Conservation (phyloP, 352 stramenopile species). For the Elongisporangium prolatum region DNA sequence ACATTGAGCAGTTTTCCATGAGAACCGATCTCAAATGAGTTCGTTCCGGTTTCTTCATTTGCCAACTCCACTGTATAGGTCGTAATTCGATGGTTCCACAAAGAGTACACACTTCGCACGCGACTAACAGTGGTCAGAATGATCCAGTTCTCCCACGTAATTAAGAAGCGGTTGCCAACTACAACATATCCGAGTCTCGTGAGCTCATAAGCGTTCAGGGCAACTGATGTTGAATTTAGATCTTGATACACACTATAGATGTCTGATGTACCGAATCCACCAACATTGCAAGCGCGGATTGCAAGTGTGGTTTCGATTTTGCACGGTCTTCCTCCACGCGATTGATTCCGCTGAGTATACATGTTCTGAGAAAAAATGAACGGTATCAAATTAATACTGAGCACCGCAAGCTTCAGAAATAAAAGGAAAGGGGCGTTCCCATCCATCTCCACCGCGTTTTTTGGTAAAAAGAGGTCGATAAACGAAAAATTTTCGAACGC, state of each 20-base stretch:
- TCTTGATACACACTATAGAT: background rate
- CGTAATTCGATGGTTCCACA: constrained; percentile 12
- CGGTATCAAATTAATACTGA: constrained; percentile 9
- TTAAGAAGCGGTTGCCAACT: constrained; percentile 4
- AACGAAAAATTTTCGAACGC: constrained; percentile 2
- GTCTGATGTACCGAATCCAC: background rate
- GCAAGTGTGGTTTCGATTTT: constrained; percentile 1
- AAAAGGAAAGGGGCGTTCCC: constrained; percentile 6
- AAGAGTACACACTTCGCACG: constrained; percentile 2
- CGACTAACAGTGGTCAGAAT: constrained; percentile 1
- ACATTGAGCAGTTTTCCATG: background rate
- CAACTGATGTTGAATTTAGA: constrained; percentile 3
- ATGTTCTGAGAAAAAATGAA: constrained; percentile 1
- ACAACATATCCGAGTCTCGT: constrained; percentile 9
- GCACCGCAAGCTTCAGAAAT: constrained; percentile 4
- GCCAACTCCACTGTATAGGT: constrained; percentile 4
- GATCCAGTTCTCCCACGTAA: constrained; percentile 10
- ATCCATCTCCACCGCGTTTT: constrained; percentile 8
- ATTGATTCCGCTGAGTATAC: background rate
- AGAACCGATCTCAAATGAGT: background rate
- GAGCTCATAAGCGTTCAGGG: constrained; percentile 9
- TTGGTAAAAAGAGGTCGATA: constrained; percentile 7
- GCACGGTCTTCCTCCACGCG: background rate
- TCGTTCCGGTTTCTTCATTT: background rate
- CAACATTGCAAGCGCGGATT: background rate